Percentiles rank a stretch among this genome's conserved stretches.
Evolutionary conservation across 352 stramenopile species (phyloP).

Genomic region (Phytophthora megakarya): DNA sequence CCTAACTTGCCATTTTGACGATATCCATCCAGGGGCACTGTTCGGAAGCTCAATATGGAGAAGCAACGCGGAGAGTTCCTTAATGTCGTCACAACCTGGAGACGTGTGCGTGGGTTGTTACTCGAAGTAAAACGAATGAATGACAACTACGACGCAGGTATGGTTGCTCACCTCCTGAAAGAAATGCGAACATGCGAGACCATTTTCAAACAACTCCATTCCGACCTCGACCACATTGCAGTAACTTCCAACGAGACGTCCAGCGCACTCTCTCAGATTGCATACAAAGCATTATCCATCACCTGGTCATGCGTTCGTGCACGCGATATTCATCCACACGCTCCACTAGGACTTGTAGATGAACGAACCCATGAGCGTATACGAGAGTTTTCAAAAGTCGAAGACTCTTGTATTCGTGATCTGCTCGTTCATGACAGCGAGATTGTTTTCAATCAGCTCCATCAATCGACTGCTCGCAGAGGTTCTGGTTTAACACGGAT

Average conservation of each 20-base stretch:
- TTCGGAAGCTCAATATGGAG: slow-evolving; percentile 63
- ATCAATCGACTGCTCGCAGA: slow-evolving; percentile 29
- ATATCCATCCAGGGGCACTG: slow-evolving; percentile 38
- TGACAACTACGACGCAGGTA: slow-evolving; percentile 73
- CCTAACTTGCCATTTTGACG: not conserved
- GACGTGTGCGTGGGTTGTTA: slow-evolving; percentile 64
- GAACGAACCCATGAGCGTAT: slow-evolving; percentile 67
- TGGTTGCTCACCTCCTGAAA: slow-evolving; percentile 77
- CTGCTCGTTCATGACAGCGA: slow-evolving; percentile 60
- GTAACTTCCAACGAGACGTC: slow-evolving; percentile 79
- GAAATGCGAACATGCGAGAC: slow-evolving; percentile 81
- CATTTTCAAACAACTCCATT: slow-evolving; percentile 77
- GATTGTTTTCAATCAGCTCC: slow-evolving; percentile 26
- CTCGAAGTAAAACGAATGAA: slow-evolving; percentile 73
- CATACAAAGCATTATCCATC: slow-evolving; percentile 68
- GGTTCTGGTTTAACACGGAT: slow-evolving; percentile 26
- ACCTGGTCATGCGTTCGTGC: slow-evolving; percentile 68
- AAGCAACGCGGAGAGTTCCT: slow-evolving; percentile 66
- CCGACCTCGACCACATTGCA: slow-evolving; percentile 61
- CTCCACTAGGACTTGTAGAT: slow-evolving; percentile 56
- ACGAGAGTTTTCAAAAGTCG: slow-evolving; percentile 62
- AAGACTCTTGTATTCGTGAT: slow-evolving; percentile 54
- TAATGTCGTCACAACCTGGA: slow-evolving; percentile 78
- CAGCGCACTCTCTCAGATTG: slow-evolving; percentile 64
- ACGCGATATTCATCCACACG: slow-evolving; percentile 36